Evolutionary conservation across 1,139 yeast species (phyloP), one percentile per base, ranked within the genome.

Genomic region (Kazachstania sp.): DNA sequence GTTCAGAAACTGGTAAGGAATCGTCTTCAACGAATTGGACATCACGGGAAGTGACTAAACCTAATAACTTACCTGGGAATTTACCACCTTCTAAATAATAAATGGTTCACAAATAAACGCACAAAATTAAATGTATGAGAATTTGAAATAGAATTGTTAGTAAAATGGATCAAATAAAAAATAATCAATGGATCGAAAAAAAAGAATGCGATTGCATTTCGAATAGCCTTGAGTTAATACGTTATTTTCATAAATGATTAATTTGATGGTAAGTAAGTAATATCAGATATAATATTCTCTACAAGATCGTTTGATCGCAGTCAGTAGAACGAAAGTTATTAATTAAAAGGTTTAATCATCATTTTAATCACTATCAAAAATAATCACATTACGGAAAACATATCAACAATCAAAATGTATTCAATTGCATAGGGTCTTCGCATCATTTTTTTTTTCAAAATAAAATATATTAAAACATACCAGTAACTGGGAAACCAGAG

Each of bases 311-410:
- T 82, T 83, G 94, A 86, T 85, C 95, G 69, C 62, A 69, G 65
- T 83, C 97, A 95, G 98, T 84, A 92, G 98, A 92, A 92, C 97
- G 98, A 92, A 92, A 92, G 97, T 92, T 88, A 86, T 74, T 68
- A 68, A 55, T 59, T 64, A 59, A 60, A 26, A 62, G 58, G 60
- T 67, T 68, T 35, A 41, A 74, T 80, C 95, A 85, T 86, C 95
- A 83, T 68, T 18, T 45, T 26, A 38, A 38, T 23, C 28, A 23
- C 28, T 23, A 23, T 4, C 28, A 23, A 23, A 16, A 9, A 18
- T 42, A 42, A 32, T 37, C 16, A 19, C 30, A 23, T 23, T 19
- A 1, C 9, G 32, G 3, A 13, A 15, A 18, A 19, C 15, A 39
- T 40, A 29, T 23, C 18, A 16, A 23, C 15, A 51, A 54, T 52